Evolutionary conservation across 2,329 filamentous ascomycete species (phyloP), one percentile per base, ranked within the genome.

Genomic region (Elsinoe necatrix): DNA sequence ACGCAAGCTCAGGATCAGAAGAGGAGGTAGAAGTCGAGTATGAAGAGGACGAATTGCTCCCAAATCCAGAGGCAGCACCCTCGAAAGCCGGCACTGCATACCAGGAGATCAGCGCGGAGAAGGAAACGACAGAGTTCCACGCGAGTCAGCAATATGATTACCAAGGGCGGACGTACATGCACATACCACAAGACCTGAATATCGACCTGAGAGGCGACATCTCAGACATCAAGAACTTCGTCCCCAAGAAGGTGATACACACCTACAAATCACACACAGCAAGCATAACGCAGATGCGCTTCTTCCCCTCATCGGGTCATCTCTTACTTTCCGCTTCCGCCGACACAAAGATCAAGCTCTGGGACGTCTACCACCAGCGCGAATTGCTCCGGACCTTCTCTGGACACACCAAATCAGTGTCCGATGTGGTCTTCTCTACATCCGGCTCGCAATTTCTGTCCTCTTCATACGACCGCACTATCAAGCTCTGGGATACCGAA

Each of bases 151-250:
- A 93, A 72, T 86, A 84, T 75, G 93, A 98, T 70, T 98, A 98
- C 74, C 87, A 95, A 69, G 93, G 93, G 48, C 80, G 93, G 62
- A 95, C 92, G 31, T 98, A 95, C 70, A 96, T 98, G 92, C 93
- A 98, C 72, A 80, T 97, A 45, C 93, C 93, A 2, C 90, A 89
- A 69, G 91, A 95, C 69, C 75, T 95, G 72, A 88, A 89, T 67
- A 77, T 95, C 68, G 87, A 95, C 68, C 77, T 98, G 64, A 81
- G 79, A 61, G 95, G 93, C 72, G 89, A 95, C 59, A 71, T 78
- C 43, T 88, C 87, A 64, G 90, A 85, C 66, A 72, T 82, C 67
- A 91, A 91, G 68, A 97, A 95, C 71, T 98, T 83, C 68, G 89
- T 95, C 57, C 93, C 93, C 35, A 97, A 95, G 78, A 97, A 95